phyloP scores from a whole-genome alignment of 371 early-diverging fungal species.

The Mortierella sp. region DNA sequence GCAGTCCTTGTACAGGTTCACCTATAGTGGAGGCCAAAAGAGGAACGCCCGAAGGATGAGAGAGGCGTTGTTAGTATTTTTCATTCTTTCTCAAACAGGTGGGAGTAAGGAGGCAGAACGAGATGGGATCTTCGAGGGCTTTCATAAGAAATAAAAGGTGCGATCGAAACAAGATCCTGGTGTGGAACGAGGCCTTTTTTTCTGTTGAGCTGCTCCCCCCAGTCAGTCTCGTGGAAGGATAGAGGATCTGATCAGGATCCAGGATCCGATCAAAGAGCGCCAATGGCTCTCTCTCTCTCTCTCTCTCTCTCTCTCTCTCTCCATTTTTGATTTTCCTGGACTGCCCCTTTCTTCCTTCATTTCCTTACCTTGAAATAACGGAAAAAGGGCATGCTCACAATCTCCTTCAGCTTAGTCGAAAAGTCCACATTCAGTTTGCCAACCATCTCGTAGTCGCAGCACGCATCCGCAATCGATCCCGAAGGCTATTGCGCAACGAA shows the following conservation, averaged over 20 bases:
- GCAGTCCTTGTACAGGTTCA: slow-evolving; percentile 91
- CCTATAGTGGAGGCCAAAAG: slow-evolving; percentile 55
- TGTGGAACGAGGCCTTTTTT: not conserved
- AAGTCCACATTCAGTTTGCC: slow-evolving; percentile 80
- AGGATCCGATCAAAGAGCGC: too few species aligned
- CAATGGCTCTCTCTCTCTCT: not conserved
- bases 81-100: too few species aligned
- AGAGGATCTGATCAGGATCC: too few species aligned
- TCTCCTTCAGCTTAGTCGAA: slow-evolving; percentile 68
- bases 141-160: too few species aligned
- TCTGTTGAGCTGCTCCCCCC: too few species aligned
- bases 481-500: slow-evolving; percentile 59
- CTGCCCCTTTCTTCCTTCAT: not conserved
- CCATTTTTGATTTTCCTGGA: not conserved
- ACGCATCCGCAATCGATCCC: slow-evolving; percentile 80
- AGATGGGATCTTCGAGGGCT: too few species aligned
- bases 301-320: not conserved
- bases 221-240: too few species aligned
- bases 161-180: not conserved
- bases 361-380: slow-evolving; percentile 82
- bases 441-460: slow-evolving; percentile 83
- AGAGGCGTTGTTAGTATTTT: too few species aligned
- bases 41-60: not conserved
- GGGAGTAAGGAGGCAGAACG: too few species aligned
- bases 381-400: slow-evolving; percentile 88